Evolutionary conservation across 495 filamentous ascomycete species (phyloP), one percentile per base, ranked within the genome.

Genomic region (Niebla homalea): DNA sequence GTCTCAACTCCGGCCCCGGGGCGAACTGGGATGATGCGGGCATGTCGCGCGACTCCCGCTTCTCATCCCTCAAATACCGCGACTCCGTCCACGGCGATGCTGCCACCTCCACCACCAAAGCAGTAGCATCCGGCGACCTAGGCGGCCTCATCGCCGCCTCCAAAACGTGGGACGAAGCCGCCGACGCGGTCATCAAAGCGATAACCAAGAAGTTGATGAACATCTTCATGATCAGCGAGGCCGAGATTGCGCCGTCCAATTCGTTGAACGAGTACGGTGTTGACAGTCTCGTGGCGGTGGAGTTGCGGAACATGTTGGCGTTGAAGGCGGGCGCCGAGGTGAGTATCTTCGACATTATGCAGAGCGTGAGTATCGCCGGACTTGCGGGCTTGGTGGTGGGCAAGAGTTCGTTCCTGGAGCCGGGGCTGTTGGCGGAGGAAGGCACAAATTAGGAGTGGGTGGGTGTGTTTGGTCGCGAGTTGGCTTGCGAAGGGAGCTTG

Each of bases 301-400:
- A 78, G 56, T 36, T 77, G 23, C 60, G 75, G 0, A 72, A 69
- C 41, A 78, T 67, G 65, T 64, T 74, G 7, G 55, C 56, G 1
- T 60, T 59, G 37, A 66, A 71, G 46, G 60, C 67, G 22, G 60
- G 54, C 10, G 63, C 57, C 14, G 62, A 62, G 25, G 49, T 70
- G 7, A 54, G 61, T 6, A 59, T 71, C 5, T 70, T 72, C 51
- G 70, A 72, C n/a, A 64, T 72, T 36, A 55, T 73, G 38, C 48
- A 52, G 14, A 43, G 46, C 36, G 48, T 43, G 12, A 57, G 36
- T 15, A 21, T 57, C 6, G 29, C 22, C 19, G 44, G 22, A 20
- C 5, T 47, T 8, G 44, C 22, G 18, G 44, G 11, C 5, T 14
- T 5, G 12, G 44, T 47, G 44, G 44, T 29, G 23, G 23, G 14